Conservation (phyloP, 2,329 filamentous ascomycete genomes). For the Stagonosporopsis cucurbitacearum region DNA sequence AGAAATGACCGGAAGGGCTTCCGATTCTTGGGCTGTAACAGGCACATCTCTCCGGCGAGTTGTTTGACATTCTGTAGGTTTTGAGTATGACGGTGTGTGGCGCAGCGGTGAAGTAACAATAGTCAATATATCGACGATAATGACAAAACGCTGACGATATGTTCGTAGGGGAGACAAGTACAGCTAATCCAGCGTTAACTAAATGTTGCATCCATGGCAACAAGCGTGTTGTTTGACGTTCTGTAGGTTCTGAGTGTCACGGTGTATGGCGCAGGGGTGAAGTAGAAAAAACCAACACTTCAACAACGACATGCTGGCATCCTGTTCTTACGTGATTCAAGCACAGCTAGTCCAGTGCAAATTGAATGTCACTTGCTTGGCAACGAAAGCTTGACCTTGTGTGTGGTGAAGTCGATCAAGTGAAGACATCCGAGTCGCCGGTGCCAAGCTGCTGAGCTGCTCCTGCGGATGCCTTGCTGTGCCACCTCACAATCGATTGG, state of each 20-base stretch:
- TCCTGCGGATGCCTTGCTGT: not conserved
- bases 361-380: not conserved
- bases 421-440: not conserved
- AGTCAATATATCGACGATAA: no score
- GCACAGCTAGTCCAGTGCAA: not conserved
- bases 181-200: no score
- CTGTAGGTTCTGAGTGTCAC: not conserved
- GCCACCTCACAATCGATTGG: conserved; percentile 8
- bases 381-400: not conserved
- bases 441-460: conserved; percentile 6
- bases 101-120: no score
- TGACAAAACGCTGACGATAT: no score
- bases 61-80: not conserved
- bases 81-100: no score
- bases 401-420: not conserved
- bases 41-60: not conserved
- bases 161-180: no score
- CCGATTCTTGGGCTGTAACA: not conserved
- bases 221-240: not conserved
- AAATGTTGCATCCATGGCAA: no score
- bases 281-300: no score
- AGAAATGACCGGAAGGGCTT: not conserved
- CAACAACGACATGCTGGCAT: no score
- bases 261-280: no score
- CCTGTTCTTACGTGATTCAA: no score